These are phyloP conservation scores for Acanthamoeba lenticulata DNA, from an alignment of 208 protist genomes.

Conservation along the genomic window DNA sequence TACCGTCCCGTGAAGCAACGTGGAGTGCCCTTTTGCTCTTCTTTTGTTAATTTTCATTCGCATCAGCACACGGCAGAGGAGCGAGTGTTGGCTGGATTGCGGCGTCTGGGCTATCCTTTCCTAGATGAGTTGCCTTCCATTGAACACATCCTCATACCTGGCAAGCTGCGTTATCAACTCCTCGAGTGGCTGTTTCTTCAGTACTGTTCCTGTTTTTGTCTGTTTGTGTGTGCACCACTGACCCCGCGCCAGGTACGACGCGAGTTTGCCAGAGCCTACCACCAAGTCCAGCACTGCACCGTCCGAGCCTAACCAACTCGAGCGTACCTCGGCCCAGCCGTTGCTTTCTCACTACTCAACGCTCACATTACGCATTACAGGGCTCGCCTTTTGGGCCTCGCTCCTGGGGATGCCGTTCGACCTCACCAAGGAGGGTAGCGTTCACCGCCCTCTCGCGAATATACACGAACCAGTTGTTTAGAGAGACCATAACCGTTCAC, in stretches of 20 bases:
- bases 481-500: not conserved
- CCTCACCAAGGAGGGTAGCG: not conserved
- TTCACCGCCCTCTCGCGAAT: not conserved
- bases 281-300: not conserved
- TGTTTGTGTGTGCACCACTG: not conserved
- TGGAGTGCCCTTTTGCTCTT: no score
- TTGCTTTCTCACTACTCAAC: not conserved
- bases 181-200: constrained; percentile 29
- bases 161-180: constrained; percentile 48
- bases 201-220: not conserved
- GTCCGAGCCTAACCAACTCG: not conserved
- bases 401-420: constrained; percentile 1
- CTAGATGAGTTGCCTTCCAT: not conserved
- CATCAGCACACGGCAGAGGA: not conserved
- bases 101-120: not conserved
- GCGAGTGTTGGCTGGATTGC: not conserved
- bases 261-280: not conserved
- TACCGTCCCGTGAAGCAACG: no score
- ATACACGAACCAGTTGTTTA: not conserved
- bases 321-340: not conserved
- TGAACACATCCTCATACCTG: not conserved
- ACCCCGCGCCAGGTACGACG: not conserved
- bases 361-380: not conserved
- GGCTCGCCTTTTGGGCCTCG: constrained; percentile 2
- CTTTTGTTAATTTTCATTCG: not conserved